A percentile compares a stretch with the other conserved stretches of the same genome.
Evolutionary conservation across 495 filamentous ascomycete genomes (phyloP).

Genomic region (Neurospora tetrasperma): DNA sequence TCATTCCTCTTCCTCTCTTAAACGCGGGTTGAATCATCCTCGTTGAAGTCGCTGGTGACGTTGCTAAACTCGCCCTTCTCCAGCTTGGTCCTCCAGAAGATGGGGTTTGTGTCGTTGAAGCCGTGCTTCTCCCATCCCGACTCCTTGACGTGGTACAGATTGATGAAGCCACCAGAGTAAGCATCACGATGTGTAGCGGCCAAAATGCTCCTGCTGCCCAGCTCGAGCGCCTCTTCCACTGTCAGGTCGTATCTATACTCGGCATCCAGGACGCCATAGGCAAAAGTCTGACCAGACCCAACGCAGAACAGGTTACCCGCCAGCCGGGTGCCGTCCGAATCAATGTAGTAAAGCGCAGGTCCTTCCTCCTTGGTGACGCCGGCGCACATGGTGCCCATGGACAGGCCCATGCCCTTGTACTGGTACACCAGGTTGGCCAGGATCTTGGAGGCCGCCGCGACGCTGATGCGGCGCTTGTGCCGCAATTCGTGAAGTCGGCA

Average conservation of each 20-base stretch:
- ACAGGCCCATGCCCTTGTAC: conserved; percentile 96
- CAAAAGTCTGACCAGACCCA: conserved; percentile 94
- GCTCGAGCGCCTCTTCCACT: conserved; percentile 76
- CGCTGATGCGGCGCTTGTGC: conserved; percentile 96
- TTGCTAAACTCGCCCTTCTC: conserved; percentile 98
- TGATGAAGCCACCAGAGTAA: conserved; percentile 97
- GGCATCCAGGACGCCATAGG: conserved; percentile 93
- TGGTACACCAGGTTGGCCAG: conserved; percentile 94
- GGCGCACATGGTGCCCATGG: conserved; percentile 98
- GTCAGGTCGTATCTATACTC: conserved; percentile 85
- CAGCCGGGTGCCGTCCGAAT: conserved; percentile 89
- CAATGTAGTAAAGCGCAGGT: conserved; percentile 97
- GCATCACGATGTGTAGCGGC: conserved; percentile 97
- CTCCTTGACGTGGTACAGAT: conserved; percentile 97
- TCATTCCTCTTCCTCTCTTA: not conserved
- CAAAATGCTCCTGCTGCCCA: conserved; percentile 83
- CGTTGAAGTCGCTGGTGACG: conserved; percentile 69
- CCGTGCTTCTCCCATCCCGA: conserved; percentile 97
- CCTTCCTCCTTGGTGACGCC: conserved; percentile 95
- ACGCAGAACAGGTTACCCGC: conserved; percentile 96
- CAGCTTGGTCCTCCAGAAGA: conserved; percentile 99
- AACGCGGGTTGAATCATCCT: conserved; percentile 10
- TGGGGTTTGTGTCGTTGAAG: conserved; percentile 88
- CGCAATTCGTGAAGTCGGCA: conserved; percentile 98
- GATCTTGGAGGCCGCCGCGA: conserved; percentile 95